Evolutionary conservation across 257 asterid species (phyloP).

Genomic region (Nyctanthes arbortristis): DNA sequence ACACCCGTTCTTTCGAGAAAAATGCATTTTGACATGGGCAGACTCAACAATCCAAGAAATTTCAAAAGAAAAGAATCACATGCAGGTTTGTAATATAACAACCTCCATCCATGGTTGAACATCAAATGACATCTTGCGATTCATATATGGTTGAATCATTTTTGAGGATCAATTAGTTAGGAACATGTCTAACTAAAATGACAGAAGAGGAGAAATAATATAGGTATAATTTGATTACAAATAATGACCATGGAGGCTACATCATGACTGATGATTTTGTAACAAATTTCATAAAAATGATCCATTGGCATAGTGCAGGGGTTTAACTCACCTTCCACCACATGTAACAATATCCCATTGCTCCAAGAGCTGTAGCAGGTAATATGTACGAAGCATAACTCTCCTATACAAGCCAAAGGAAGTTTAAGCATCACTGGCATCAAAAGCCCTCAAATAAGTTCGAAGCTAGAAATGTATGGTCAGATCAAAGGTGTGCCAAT

Average conservation of each 20-base stretch:
- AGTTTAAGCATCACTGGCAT: conserved; percentile 16
- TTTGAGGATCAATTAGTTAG: background rate
- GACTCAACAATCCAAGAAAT: conserved; percentile 4
- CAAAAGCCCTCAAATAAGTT: conserved; percentile 20
- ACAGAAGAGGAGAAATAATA: background rate
- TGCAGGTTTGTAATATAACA: background rate
- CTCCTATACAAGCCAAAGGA: conserved; percentile 44
- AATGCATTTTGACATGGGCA: background rate
- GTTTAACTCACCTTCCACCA: conserved; percentile 74
- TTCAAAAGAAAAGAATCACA: background rate
- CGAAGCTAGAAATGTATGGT: conserved; percentile 4
- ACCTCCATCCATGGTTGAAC: background rate
- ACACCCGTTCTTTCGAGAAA: background rate
- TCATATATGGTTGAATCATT: background rate
- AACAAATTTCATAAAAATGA: background rate
- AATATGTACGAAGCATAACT: conserved; percentile 66
- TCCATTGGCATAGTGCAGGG: conserved; percentile 15
- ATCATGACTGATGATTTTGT: background rate
- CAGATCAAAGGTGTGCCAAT: conserved; percentile 7
- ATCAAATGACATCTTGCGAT: background rate
- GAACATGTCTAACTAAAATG: background rate
- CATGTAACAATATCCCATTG: conserved; percentile 86
- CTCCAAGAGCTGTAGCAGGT: conserved; percentile 85
- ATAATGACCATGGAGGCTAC: background rate
- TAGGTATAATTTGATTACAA: background rate